These are phyloP conservation scores for Stephanodiscus minutulus DNA, from an alignment of 108 stramenopile species.

Conservation along the genomic window DNA sequence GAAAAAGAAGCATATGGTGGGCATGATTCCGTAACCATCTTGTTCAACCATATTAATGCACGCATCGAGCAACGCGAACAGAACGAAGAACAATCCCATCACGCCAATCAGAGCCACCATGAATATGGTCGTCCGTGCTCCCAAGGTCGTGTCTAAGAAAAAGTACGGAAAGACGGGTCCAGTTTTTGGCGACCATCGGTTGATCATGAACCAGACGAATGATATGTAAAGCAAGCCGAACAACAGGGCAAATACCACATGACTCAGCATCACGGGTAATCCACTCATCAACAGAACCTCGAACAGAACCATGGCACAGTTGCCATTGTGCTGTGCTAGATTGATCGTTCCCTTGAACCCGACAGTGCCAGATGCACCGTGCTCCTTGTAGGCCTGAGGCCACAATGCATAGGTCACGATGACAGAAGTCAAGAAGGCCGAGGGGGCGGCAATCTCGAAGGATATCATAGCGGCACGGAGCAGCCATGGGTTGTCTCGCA, in stretches of 20 bases:
- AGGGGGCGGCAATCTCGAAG: slow-evolving; percentile 70
- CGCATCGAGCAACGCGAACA: slow-evolving; percentile 48
- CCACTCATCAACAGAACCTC: slow-evolving; percentile 64
- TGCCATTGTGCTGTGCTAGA: slow-evolving; percentile 63
- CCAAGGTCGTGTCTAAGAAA: slow-evolving; percentile 69
- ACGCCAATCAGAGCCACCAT: slow-evolving; percentile 46
- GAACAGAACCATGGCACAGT: slow-evolving; percentile 52
- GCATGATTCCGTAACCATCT: slow-evolving; percentile 22
- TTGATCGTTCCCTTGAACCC: slow-evolving; percentile 48
- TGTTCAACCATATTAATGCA: slow-evolving; percentile 18
- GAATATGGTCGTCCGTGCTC: slow-evolving; percentile 51
- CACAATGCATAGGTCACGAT: slow-evolving; percentile 70
- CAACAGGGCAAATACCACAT: slow-evolving; percentile 51
- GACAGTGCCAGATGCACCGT: slow-evolving; percentile 39
- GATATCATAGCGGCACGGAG: slow-evolving; percentile 60
- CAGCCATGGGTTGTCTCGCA: slow-evolving; percentile 43
- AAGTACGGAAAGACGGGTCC: slow-evolving; percentile 67
- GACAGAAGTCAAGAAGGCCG: slow-evolving; percentile 59
- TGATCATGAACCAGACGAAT: slow-evolving; percentile 57
- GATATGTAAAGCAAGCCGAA: slow-evolving; percentile 56
- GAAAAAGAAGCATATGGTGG: slow-evolving; percentile 23
- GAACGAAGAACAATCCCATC: slow-evolving; percentile 46
- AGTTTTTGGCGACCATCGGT: slow-evolving; percentile 35
- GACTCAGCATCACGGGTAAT: slow-evolving; percentile 48
- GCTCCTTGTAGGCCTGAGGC: slow-evolving; percentile 50